phyloP scores from a whole-genome alignment of 306 rosid species.

The Cicer yamashitae region DNA sequence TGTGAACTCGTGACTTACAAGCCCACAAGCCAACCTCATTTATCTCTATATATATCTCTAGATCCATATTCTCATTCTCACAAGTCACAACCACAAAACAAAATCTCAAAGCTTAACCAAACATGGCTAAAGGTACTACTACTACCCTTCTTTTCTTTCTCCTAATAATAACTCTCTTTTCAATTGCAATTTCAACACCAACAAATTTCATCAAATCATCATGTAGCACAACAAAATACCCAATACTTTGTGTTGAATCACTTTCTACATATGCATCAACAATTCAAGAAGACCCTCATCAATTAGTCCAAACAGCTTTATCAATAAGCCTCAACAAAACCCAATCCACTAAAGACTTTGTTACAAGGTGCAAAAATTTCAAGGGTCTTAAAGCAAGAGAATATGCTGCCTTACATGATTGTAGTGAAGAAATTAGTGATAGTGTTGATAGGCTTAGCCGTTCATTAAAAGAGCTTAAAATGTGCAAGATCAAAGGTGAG shows the following conservation, averaged over 20 bases:
- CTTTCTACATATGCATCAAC: constrained; percentile 48
- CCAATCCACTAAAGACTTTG: constrained; percentile 41
- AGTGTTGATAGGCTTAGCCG: constrained; percentile 47
- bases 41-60: constrained; percentile 30
- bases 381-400: constrained; percentile 44
- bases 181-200: neutral
- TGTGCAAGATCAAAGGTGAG: constrained; percentile 38
- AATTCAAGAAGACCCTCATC: constrained; percentile 52
- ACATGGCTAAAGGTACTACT: constrained; percentile 29
- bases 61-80: neutral
- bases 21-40: neutral
- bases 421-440: constrained; percentile 50
- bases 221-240: constrained; percentile 50
- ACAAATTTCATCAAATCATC: constrained; percentile 49
- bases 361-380: constrained; percentile 40
- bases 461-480: constrained; percentile 49
- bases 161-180: neutral
- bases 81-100: neutral
- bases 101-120: neutral
- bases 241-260: constrained; percentile 43
- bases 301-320: constrained; percentile 51
- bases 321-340: constrained; percentile 47
- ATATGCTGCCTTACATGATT: constrained; percentile 46
- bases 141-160: neutral
- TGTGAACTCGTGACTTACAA: constrained; percentile 5